phyloP scores from a whole-genome alignment of 208 protist species.

The Crithidia fasciculata region DNA sequence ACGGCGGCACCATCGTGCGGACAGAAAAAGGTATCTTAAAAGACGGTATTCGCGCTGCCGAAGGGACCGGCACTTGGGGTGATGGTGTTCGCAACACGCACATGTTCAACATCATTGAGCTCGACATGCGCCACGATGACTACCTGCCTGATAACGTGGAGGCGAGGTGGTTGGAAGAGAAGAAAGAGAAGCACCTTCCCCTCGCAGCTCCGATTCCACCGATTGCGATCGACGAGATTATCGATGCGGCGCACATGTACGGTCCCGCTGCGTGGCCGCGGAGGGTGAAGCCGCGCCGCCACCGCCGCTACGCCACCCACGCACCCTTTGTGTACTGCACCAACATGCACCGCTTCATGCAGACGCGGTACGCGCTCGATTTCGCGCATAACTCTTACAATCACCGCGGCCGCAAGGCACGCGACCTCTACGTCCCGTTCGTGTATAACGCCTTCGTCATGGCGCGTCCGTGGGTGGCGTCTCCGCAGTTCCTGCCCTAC shows the following conservation, averaged over 20 bases:
- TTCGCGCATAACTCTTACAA: slow-evolving; percentile 26
- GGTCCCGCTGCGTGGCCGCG: not conserved
- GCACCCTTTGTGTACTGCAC: slow-evolving; percentile 71
- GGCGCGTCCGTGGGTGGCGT: slow-evolving; percentile 58
- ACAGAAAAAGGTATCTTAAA: slow-evolving; percentile 15
- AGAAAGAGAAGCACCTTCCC: not conserved
- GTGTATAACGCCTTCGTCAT: slow-evolving; percentile 48
- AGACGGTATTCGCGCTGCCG: not conserved
- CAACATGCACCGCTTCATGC: slow-evolving; percentile 48
- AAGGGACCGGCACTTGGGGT: slow-evolving; percentile 16
- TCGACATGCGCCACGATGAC: slow-evolving; percentile 35
- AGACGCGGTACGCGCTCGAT: slow-evolving; percentile 41
- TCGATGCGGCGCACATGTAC: not conserved
- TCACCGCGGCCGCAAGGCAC: slow-evolving; percentile 6
- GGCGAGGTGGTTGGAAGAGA: slow-evolving; percentile 8
- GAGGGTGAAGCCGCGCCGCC: slow-evolving; percentile 2
- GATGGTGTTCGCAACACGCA: slow-evolving; percentile 43
- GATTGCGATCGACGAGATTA: not conserved
- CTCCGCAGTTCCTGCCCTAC: slow-evolving; percentile 54
- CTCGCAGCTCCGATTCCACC: not conserved
- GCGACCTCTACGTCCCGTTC: no score
- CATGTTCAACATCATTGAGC: slow-evolving; percentile 42
- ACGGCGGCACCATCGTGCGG: slow-evolving; percentile 49
- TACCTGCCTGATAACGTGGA: slow-evolving; percentile 25
- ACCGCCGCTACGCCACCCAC: slow-evolving; percentile 51